Base-by-base conservation (phyloP, 148 eudicot species). In the Rhododendron simsii region DNA sequence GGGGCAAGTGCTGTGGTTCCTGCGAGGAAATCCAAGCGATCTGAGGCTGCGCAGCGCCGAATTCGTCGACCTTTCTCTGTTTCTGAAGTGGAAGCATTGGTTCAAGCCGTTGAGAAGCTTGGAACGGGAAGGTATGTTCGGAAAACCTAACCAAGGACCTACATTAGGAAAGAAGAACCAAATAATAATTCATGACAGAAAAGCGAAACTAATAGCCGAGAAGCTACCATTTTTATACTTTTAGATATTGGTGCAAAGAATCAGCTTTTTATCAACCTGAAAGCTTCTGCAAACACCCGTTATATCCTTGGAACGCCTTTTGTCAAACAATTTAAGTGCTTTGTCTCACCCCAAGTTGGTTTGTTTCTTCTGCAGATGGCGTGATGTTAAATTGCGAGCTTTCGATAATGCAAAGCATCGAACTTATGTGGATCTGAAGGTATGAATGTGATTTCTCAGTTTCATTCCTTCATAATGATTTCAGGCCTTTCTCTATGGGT, bases 11-110 rank as follows among this genome's bases (percentile, higher is more conserved):
- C 94, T 33, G 89, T 89, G n/a, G 90, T 91, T 83, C 93, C 98
- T 33, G 28, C 90, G 88, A 86, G 90, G 83, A 97, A 93, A 87
- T 88, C 90, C 48, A 95, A 94, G 87, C 90, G 92, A 87, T 85
- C 93, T 74, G 99, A 97, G 80, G 88, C 91, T 80, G 95, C 91
- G 45, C 99, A 94, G 73, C 98, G 98, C 84, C 90, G 99, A 74
- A 95, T 97, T 79, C 99, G 98, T 83, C 87, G 99, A 90, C 99
- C 99, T 45, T 97, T 97, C 89, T 93, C 99, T 88, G 98, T 97
- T 78, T 80, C 93, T 51, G 99, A 97, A 91, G 99, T 97, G 85
- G 99, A 97, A 89, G 95, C 98, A 53, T 89, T 97, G 45, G 98
- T 97, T 81, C 95, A 97, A 83, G 99, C 98, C 30, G 99, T 97